Evolutionary conservation across 805 yeast species (phyloP), one percentile per base, ranked within the genome.

Genomic region (Brettanomyces bruxellensis): DNA sequence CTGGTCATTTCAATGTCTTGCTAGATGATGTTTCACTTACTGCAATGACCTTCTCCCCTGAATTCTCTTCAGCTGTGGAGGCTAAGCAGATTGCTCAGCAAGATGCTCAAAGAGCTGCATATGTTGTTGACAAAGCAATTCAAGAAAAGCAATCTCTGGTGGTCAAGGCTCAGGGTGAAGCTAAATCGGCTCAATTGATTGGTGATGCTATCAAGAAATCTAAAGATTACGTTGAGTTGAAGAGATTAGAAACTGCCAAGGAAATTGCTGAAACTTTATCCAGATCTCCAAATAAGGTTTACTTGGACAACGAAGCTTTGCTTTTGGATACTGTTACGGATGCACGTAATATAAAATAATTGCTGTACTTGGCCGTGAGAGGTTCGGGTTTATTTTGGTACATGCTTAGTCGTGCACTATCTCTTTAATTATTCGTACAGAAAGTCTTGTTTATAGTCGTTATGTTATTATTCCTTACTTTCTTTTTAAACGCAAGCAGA

Each of bases 21-120:
- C 75, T 93, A 57, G 99, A 93, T 65, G 99, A 93, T 68, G 99
- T 93, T 41, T 93, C 99, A 5, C 78, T 93, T 60, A 93, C 99
- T 3, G 88, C 72, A 58, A 93, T 93, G 98, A 87, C 97, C 1
- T 93, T 93, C 66, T 86, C 95, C 3, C 99, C 99, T 28, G 99
- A 93, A 67, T 93, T 93, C 66, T 90, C 98, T 38, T 81, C 85
- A 40, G 98, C 98, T 4, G 99, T 93, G 47, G 99, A 93, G 71
- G 95, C 96, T 48, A 93, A 93, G 69, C 99, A 93, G 72, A 93
- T 93, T 68, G 98, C 99, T 28, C 99, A 93, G 68, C 99, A 93
- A 73, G 99, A 93, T 64, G 98, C 99, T 22, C 97, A 93, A 70
- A 83, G 95, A 66, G 98, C 99, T 7, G 97, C 98, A 0, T 93